Evolutionary conservation across 2,329 filamentous ascomycete species (phyloP).

Genomic region (Fusarium siculi): DNA sequence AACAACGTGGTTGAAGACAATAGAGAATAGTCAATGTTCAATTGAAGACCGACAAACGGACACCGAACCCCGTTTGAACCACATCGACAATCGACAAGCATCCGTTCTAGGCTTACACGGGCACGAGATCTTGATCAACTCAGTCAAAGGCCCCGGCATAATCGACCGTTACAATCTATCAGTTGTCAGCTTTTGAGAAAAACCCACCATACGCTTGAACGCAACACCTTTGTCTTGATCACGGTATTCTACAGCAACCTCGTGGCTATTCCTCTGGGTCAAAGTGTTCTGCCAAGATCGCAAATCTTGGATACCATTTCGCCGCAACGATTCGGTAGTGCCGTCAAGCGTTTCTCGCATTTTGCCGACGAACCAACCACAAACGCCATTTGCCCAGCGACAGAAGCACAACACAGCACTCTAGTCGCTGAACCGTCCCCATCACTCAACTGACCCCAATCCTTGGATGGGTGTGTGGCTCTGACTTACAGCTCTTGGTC

Average conservation of each 20-base stretch:
- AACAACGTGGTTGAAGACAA: not conserved
- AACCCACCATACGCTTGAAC: slow-evolving; percentile 11
- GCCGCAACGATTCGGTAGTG: slow-evolving; percentile 31
- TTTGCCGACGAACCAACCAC: slow-evolving; percentile 37
- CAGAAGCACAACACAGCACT: slow-evolving; percentile 17
- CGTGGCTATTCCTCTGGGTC: slow-evolving; percentile 15
- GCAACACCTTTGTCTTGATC: slow-evolving; percentile 16
- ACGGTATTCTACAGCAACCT: slow-evolving; percentile 25
- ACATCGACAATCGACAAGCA: slow-evolving; percentile 23
- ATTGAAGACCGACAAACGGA: slow-evolving; percentile 19
- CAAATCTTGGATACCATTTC: slow-evolving; percentile 23
- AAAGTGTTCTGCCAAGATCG: slow-evolving; percentile 16
- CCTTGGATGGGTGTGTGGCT: slow-evolving; percentile 41
- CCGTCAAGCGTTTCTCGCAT: slow-evolving; percentile 30
- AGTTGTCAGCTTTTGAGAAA: slow-evolving; percentile 11
- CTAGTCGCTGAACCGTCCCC: slow-evolving; percentile 31
- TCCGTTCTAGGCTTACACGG: slow-evolving; percentile 21
- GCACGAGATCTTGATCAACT: slow-evolving; percentile 35
- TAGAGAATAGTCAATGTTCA: not conserved
- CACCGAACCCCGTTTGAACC: slow-evolving; percentile 14
- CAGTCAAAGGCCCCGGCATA: slow-evolving; percentile 6
- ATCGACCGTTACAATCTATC: slow-evolving; percentile 14
- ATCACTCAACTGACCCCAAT: slow-evolving; percentile 26
- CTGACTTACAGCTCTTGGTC: slow-evolving; percentile 34
- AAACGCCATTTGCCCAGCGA: slow-evolving; percentile 20